Base-by-base conservation (phyloP, 164 flowering plant genomes). In the Magnolia officinalis region DNA sequence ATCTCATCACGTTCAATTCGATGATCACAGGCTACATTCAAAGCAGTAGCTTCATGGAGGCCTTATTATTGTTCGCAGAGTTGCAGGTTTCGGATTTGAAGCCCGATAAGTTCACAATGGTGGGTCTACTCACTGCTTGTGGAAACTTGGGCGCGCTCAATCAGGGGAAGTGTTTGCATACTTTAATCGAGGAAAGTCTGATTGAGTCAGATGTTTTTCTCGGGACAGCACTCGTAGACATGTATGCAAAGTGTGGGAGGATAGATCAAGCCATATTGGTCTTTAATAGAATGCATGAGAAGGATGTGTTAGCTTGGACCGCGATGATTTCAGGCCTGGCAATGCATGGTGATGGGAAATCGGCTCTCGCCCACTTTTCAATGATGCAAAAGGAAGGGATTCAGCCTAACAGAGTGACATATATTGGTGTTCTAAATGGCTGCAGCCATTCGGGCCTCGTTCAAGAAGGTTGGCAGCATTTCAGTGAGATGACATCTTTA, bases 211-310 rank as follows among this genome's bases (percentile, higher is more conserved):
- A 83, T 77, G 24, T 85, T 63, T 78, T 85, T 65, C 77, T 83
- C 4, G 84, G 78, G 64, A 81, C 86, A 0, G 79, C 87, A 64
- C 84, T 85, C 50, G 72, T 91, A 55, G 97, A 92, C 76, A 94
- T 92, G 98, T 92, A 94, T 83, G 90, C 90, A 18, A 92, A 92
- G 81, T 94, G 97, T 79, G 97, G 98, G 26, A 65, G 51, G 71
- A 74, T 74, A 45, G 76, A 74, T 66, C 76, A 74, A 51, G 70
- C 76, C 8, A 11, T 65, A n/a, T 4, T 24, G 24, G 71, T 64
- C 11, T 74, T 74, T 50, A 66, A 64, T 66, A 23, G 70, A 23
- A 65, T 74, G 71, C 37, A 59, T n/a, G 50, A 66, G 59, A 74
- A 66, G 71, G 76, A 74, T 65, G 76, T 74, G 55, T 66, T 74